Conservation (phyloP, 2,329 filamentous ascomycete species). For the Colletotrichum godetiae region DNA sequence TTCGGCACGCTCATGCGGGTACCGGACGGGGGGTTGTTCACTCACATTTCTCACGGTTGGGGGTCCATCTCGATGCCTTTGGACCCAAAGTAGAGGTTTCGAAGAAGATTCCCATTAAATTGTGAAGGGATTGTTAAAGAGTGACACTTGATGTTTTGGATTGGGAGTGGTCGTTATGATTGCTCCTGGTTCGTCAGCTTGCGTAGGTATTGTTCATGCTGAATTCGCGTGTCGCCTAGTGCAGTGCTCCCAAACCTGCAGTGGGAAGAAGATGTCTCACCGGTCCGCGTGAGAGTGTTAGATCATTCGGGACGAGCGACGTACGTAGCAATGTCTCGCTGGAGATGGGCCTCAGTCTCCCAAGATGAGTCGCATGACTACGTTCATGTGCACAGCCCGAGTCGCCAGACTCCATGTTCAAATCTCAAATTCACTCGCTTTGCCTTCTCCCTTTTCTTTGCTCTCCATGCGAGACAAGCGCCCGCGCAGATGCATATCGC, state of each 20-base stretch:
- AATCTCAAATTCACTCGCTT: not conserved
- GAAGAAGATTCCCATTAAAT: not conserved
- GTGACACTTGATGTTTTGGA: constrained; percentile 16
- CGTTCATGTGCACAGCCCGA: not conserved
- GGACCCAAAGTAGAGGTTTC: not conserved
- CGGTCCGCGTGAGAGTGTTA: not conserved
- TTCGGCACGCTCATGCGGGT: not conserved
- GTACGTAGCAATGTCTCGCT: not conserved
- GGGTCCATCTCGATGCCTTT: not conserved
- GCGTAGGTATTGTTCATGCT: not conserved
- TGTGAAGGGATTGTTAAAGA: constrained; percentile 4
- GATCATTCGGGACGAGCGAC: not conserved
- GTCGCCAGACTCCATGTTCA: too few species aligned
- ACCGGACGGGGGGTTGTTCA: not conserved
- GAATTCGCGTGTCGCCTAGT: too few species aligned
- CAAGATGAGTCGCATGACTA: not conserved
- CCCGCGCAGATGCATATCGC: not conserved
- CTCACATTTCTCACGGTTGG: not conserved
- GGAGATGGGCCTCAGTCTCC: too few species aligned
- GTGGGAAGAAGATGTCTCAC: not conserved
- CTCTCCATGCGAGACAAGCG: not conserved
- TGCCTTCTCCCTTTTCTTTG: not conserved
- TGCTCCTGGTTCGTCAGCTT: not conserved
- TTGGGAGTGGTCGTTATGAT: too few species aligned
- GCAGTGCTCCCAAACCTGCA: not conserved